Evolutionary conservation across 1,284 basidiomycete species (phyloP).

Genomic region (Puccinia horiana): DNA sequence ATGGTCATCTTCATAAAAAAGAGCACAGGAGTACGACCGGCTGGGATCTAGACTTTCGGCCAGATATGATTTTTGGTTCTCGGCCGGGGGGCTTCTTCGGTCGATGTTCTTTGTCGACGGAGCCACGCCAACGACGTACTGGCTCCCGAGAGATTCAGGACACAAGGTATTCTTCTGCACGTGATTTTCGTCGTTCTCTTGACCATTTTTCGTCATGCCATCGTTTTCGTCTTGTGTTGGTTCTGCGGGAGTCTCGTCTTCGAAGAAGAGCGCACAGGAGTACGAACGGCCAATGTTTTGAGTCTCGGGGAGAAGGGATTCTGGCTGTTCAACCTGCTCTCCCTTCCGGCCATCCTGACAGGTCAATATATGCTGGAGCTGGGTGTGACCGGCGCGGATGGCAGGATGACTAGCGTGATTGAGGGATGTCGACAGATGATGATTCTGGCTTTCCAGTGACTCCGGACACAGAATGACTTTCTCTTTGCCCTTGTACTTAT

Average conservation of each 20-base stretch:
- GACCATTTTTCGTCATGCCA: not conserved
- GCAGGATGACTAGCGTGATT: not conserved
- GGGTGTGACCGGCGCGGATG: not conserved
- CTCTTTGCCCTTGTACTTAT: no score
- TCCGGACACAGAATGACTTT: not conserved
- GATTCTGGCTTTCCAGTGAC: not conserved
- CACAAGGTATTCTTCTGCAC: not conserved
- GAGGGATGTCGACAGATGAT: not conserved
- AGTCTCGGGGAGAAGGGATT: not conserved
- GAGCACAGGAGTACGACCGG: not conserved
- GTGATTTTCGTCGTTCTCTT: not conserved
- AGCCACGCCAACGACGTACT: not conserved
- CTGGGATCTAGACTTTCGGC: not conserved
- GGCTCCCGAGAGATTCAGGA: not conserved
- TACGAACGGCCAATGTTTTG: not conserved
- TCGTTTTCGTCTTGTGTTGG: not conserved
- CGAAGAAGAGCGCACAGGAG: slow-evolving; percentile 9
- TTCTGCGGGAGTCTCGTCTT: not conserved
- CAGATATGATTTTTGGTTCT: not conserved
- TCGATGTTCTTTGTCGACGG: no score
- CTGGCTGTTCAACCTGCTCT: not conserved
- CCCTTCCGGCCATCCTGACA: not conserved
- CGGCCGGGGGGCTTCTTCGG: not conserved
- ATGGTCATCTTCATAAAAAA: not conserved
- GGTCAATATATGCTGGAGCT: not conserved